Conservation (phyloP, 768 basidiomycete species). For the Pleurotus sapidus region DNA sequence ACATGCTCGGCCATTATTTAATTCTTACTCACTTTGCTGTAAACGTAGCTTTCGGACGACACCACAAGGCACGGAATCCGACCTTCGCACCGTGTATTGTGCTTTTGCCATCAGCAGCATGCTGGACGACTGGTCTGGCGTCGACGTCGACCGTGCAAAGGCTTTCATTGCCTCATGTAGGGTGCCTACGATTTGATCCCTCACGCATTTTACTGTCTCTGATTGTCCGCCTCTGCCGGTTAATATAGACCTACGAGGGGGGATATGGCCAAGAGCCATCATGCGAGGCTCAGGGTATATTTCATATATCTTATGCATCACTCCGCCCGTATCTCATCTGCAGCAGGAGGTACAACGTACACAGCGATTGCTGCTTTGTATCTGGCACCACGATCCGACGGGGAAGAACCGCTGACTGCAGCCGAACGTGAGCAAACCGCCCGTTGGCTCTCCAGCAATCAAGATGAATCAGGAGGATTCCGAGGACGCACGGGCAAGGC, state of each 20-base stretch:
- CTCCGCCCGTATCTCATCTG: neutral
- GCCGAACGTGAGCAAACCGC: slow-evolving; percentile 53
- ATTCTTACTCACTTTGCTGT: neutral
- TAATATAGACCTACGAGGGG: slow-evolving; percentile 80
- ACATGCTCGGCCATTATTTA: neutral
- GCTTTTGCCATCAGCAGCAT: slow-evolving; percentile 82
- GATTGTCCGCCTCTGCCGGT: slow-evolving; percentile 7
- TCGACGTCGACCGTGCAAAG: slow-evolving; percentile 60
- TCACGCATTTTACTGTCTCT: neutral
- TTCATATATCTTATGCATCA: neutral
- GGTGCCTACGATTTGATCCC: slow-evolving; percentile 35
- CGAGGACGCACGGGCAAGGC: slow-evolving; percentile 85
- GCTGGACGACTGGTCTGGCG: slow-evolving; percentile 75
- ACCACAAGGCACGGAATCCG: slow-evolving; percentile 68
- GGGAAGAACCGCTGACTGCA: slow-evolving; percentile 25
- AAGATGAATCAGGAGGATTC: slow-evolving; percentile 73
- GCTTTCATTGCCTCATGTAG: slow-evolving; percentile 68
- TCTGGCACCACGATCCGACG: slow-evolving; percentile 35
- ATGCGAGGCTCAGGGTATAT: slow-evolving; percentile 81
- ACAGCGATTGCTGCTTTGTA: slow-evolving; percentile 79
- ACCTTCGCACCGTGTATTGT: slow-evolving; percentile 83
- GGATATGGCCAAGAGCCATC: slow-evolving; percentile 84
- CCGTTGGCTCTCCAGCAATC: slow-evolving; percentile 78
- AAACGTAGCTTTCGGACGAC: slow-evolving; percentile 62
- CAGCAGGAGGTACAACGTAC: slow-evolving; percentile 88